Conservation (phyloP, 78 protist genomes). For the Creolimax fragrantissima region DNA sequence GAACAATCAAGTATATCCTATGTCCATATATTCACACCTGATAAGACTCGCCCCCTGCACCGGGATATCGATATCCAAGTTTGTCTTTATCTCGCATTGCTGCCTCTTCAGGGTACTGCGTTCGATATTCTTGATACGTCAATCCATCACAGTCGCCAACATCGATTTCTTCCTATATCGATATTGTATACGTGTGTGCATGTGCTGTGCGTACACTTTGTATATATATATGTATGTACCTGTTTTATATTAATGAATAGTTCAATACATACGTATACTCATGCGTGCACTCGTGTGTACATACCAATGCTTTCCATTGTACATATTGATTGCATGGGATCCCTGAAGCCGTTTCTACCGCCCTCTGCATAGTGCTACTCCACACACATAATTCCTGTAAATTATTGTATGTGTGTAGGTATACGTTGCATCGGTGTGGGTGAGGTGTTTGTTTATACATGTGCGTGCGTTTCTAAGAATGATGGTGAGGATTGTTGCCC, state of each 20-base stretch:
- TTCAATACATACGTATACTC: not conserved
- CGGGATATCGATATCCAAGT: slow-evolving; percentile 74
- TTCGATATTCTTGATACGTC: slow-evolving; percentile 76
- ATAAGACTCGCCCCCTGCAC: slow-evolving; percentile 55
- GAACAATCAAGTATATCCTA: too few species aligned
- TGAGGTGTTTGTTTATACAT: too few species aligned
- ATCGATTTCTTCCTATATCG: slow-evolving; percentile 71
- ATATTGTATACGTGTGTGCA: not conserved
- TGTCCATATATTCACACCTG: not conserved
- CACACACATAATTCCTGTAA: slow-evolving; percentile 1
- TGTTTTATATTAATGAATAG: not conserved
- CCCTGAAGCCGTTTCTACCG: not conserved
- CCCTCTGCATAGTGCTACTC: not conserved
- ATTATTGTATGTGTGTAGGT: too few species aligned
- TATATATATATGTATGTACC: not conserved
- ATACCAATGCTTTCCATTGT: slow-evolving; percentile 3
- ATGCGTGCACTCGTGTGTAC: not conserved
- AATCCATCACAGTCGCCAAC: slow-evolving; percentile 88
- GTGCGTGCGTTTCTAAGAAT: too few species aligned
- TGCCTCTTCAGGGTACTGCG: slow-evolving; percentile 49
- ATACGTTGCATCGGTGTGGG: too few species aligned
- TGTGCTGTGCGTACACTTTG: not conserved
- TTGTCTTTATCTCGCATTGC: slow-evolving; percentile 59
- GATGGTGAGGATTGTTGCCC: too few species aligned
- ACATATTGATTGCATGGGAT: not conserved